Base-by-base conservation (phyloP, 352 stramenopile species). In the Thalassiosira livingstoniorum region DNA sequence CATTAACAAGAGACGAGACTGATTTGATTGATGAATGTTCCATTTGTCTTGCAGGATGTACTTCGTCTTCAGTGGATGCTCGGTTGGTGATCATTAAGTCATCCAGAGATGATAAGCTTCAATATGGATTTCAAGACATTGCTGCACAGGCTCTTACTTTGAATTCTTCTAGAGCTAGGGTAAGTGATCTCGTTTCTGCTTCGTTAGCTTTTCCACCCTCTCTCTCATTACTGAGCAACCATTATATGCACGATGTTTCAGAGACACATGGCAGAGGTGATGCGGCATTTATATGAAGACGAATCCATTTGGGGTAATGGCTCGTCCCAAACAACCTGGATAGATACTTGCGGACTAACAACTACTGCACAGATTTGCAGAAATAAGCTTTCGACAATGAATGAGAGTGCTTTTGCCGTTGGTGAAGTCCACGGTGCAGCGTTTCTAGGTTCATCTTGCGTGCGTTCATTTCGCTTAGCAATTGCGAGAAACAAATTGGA, bases 1-100 rank as follows among this genome's bases (percentile, higher is more conserved):
- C 68, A 60, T 70, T 87, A 29, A 75, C 55, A 29, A 79, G 75
- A 65, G 80, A 87, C n/a, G 80, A 87, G 76, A 63, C 34, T 25
- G 63, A 89, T 65, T 66, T 93, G 7, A 21, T 93, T 27, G 90
- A 94, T 75, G 80, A 89, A 75, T 89, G 70, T 64, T 75, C 83
- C 0, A 83, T 84, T 60, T 82, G 73, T 47, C 74, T 93, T 55
- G 60, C 81, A 15, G 57, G 73, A 0, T 89, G 73, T 37, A 74
- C 87, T 0, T 80, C 61, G 32, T 81, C 83, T 25, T 93, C 87
- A 27, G 47, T 57, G 11, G 76, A 87, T 74, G 81, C 83, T 43
- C 57, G 90, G 27, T 23, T 37, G n/a, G 29, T 85, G 29, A 51
- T 94, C 37, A 42, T 63, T 35, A 32, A 51, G n/a, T 35, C 31